Evolutionary conservation across 352 stramenopile genomes (phyloP), one percentile per base, ranked within the genome.

Genomic region (Pythium aquatile): DNA sequence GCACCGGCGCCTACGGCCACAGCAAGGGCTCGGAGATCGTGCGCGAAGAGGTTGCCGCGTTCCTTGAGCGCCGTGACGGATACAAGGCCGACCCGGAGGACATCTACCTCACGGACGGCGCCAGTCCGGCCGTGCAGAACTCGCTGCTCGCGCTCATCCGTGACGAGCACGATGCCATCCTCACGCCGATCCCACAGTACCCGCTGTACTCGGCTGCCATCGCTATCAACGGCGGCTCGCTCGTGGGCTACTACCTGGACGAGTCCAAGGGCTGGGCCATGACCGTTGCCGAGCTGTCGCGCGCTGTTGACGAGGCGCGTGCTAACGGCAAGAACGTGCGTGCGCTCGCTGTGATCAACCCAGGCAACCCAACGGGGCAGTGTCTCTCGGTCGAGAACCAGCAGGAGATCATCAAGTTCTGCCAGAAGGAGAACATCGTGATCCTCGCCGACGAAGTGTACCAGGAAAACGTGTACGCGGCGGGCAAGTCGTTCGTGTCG

Each of bases 391-490:
- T 69, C 14, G 74, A 96, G 53, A 96, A 98, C 70, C 96, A 99
- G 52, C 74, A 95, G 55, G 91, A 97, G 65, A 97, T 99, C 66
- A 93, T 99, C 55, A 73, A 87, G 54, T 99, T 99, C 64, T 99
- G 96, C 77, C 82, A 91, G 61, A 74, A 94, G 54, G 82, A 99
- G 64, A 85, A 96, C 58, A 83, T 99, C 35, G 83, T 99, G 35
- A 81, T 99, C 51, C 74, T 99, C 58, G 96, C 97, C 2, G 98
- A 99, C 70, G 97, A 99, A 78, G 98, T 99, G 20, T 99, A 99
- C 79, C 98, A 99, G 73, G 96, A 98, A 72, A 99, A 99, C 83
- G 94, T 99, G 53, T 99, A 99, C 73, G 85, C 88, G 13, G 74
- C 95, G 26, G 85, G 88, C 58, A 93, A 96, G 70, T 65, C 84